Evolutionary conservation across 2,329 filamentous ascomycete species (phyloP).

Genomic region (Trichoderma guizhouense): DNA sequence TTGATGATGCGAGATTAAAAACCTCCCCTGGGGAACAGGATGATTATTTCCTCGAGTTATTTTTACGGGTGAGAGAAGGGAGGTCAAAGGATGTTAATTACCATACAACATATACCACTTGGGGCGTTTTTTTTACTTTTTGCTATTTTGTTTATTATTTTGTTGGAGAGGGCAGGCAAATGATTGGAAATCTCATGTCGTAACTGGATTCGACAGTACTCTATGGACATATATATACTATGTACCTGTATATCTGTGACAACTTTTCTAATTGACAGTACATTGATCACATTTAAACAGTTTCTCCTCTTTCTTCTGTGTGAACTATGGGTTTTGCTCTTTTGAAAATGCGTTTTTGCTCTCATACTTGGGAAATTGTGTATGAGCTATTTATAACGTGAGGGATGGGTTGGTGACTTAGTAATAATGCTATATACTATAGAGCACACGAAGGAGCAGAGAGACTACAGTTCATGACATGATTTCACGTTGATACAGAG

Average conservation of each 20-base stretch:
- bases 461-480: not conserved
- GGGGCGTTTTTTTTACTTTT: conserved; percentile 16
- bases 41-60: not conserved
- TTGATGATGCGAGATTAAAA: not conserved
- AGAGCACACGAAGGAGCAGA: not conserved
- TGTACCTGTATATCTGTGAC: not conserved
- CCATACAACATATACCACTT: conserved; percentile 21
- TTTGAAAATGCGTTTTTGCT: not conserved
- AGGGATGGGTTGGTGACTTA: not conserved
- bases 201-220: conserved; percentile 16
- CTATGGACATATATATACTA: not conserved
- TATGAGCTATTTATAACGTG: not conserved
- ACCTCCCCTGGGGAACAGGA: not conserved
- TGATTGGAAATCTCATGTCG: conserved; percentile 8
- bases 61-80: not conserved
- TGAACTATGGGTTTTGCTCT: not conserved
- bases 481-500: not conserved
- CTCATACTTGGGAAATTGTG: not conserved
- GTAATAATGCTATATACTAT: not conserved
- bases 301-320: not conserved
- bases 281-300: not conserved
- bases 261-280: conserved; percentile 9
- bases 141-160: not conserved
- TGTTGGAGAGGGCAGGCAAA: conserved; percentile 4
- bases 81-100: not conserved